Conservation (phyloP, 2,329 filamentous ascomycete genomes). For the Aureobasidium sp. region DNA sequence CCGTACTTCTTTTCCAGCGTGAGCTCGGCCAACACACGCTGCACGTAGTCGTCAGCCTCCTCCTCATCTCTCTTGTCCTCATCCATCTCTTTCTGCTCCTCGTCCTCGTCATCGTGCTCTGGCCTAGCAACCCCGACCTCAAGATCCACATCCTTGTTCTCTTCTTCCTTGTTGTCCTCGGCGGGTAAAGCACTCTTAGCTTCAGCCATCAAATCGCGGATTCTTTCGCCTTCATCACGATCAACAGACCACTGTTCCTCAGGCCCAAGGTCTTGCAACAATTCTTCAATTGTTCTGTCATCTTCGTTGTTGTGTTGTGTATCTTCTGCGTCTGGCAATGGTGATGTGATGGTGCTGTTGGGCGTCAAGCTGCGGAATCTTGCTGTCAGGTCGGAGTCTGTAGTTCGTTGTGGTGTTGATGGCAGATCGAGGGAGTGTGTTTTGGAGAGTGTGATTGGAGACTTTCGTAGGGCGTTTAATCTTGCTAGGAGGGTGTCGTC, state of each 20-base stretch:
- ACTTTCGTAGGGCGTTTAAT: slow-evolving; percentile 40
- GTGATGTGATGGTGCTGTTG: slow-evolving; percentile 6
- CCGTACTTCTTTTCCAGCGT: slow-evolving; percentile 35
- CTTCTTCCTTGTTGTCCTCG: slow-evolving; percentile 16
- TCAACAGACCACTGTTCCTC: slow-evolving; percentile 33
- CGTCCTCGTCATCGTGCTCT: neutral
- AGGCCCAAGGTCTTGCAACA: slow-evolving; percentile 34
- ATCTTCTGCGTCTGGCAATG: slow-evolving; percentile 19
- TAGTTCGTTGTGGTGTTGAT: slow-evolving; percentile 19
- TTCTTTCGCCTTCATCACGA: slow-evolving; percentile 32
- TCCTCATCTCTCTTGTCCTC: slow-evolving; percentile 26
- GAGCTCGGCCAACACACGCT: slow-evolving; percentile 37
- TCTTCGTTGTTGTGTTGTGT: slow-evolving; percentile 30
- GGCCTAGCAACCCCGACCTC: neutral
- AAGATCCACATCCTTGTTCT: slow-evolving; percentile 18
- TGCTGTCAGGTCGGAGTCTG: slow-evolving; percentile 24
- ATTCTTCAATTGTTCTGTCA: slow-evolving; percentile 38
- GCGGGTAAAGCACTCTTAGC: slow-evolving; percentile 31
- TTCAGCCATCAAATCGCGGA: slow-evolving; percentile 33
- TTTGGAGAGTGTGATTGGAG: slow-evolving; percentile 28
- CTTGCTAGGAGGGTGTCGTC: slow-evolving; percentile 39
- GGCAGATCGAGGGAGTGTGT: slow-evolving; percentile 8
- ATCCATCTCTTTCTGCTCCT: slow-evolving; percentile 12
- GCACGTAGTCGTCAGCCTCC: slow-evolving; percentile 39
- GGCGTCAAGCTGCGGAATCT: slow-evolving; percentile 23